Evolutionary conservation across 1,284 basidiomycete species (phyloP), one percentile per base, ranked within the genome.

Genomic region (Trichosporon sp.): DNA sequence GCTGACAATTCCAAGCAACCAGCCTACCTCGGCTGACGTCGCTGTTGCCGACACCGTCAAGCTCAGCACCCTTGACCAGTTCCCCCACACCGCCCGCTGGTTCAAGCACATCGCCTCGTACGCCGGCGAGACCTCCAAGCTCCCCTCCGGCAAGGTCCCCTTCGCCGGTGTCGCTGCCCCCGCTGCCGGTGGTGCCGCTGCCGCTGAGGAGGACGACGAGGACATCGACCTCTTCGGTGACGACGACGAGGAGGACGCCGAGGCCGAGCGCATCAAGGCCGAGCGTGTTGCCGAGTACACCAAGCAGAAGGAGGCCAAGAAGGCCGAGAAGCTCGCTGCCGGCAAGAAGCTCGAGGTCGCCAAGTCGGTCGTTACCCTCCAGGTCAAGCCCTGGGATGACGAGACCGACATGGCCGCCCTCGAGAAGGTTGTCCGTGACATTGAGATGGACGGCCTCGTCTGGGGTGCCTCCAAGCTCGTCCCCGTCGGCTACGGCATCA

Each of bases 341-440:
- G 79, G 78, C 65, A 93, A 94, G 84, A 84, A 88, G 56, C 82
- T 79, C 61, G 78, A 74, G 63, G 79, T 87, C 66, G 94, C 93
- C 78, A 97, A 97, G 91, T 93, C 69, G 59, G 83, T 83, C 62
- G 79, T 80, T 65, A 99, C 96, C 61, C 84, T 98, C 74, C 94
- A 98, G 73, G 93, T 99, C 70, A 99, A 98, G 84, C 95, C 95
- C 57, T 95, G 95, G 95, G 95, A 99, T 80, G 95, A 98, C 81
- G 94, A 97, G 85, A 99, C 95, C 66, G 92, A 98, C 83, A 94
- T 99, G 92, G 85, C 79, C 60, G 89, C 83, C 62, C 85, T 99
- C 72, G 95, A 99, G 83, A 81, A 85, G 46, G 75, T 84, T 49
- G 94, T 99, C 63, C 89, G 95, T 70, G 88, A 89, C 31, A 89